phyloP scores from a whole-genome alignment of 306 rosid species.

The Abrus precatorius region DNA sequence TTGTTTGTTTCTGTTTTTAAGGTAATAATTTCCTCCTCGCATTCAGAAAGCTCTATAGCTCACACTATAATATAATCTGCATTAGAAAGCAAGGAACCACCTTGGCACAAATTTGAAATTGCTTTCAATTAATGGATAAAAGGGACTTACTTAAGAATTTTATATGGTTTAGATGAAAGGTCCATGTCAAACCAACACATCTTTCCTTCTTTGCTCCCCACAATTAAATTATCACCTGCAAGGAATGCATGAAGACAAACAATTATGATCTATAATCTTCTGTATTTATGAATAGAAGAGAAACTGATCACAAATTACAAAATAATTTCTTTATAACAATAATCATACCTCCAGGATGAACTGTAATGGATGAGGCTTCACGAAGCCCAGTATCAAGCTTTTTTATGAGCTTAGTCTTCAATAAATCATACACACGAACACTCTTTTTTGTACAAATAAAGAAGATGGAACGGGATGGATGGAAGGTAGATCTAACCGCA shows the following conservation, averaged over 20 bases:
- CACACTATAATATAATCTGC: background rate
- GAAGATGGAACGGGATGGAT: conserved; percentile 81
- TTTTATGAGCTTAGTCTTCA: conserved; percentile 67
- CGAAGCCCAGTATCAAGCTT: conserved; percentile 91
- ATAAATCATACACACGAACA: conserved; percentile 81
- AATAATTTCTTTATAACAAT: background rate
- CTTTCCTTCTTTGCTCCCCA: conserved; percentile 98
- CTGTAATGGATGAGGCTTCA: conserved; percentile 85
- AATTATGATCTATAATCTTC: conserved; percentile 17
- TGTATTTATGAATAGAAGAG: conserved; percentile 18
- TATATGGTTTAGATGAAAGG: conserved; percentile 90
- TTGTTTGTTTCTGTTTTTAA: background rate
- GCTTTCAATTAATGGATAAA: background rate
- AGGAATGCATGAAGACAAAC: conserved; percentile 32
- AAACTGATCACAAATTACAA: conserved; percentile 6
- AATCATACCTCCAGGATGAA: conserved; percentile 90
- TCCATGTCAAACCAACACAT: conserved; percentile 98
- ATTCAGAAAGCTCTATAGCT: conserved; percentile 14
- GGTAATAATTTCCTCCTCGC: background rate
- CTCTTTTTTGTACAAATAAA: conserved; percentile 80
- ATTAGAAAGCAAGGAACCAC: conserved; percentile 31
- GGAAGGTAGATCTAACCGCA: conserved; percentile 87
- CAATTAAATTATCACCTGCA: conserved; percentile 94
- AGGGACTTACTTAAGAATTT: conserved; percentile 66
- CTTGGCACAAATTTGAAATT: background rate